A percentile compares a stretch with the other conserved stretches of the same genome.
Conservation (phyloP, 306 rosid species). For the Castanea sativa region DNA sequence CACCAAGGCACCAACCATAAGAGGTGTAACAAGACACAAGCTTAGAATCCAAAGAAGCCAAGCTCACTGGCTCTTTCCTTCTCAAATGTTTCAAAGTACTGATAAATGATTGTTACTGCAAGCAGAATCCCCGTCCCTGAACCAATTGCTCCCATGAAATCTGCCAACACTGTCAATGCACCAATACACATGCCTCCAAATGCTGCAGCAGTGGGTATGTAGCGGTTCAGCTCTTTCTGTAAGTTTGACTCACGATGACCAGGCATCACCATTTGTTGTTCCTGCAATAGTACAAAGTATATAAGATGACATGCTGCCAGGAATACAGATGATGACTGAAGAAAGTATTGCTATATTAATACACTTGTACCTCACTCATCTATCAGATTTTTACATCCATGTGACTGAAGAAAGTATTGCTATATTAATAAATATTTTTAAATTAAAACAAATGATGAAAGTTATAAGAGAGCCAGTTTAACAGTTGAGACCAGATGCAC, state of each 20-base stretch:
- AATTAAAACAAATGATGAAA: background rate
- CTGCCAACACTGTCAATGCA: constrained; percentile 88
- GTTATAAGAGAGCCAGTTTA: no score
- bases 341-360: no score
- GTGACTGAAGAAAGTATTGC: background rate
- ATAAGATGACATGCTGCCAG: background rate
- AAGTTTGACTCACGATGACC: constrained; percentile 89
- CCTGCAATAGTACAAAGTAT: constrained; percentile 41
- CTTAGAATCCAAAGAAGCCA: constrained; percentile 84
- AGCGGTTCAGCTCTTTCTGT: constrained; percentile 82
- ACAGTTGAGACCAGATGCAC: background rate
- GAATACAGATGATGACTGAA: background rate
- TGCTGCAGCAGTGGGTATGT: constrained; percentile 93
- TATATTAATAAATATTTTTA: background rate
- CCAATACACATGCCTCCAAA: constrained; percentile 93
- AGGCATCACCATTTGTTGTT: constrained; percentile 98
- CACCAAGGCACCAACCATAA: constrained; percentile 16
- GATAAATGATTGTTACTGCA: constrained; percentile 90
- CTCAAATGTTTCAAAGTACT: constrained; percentile 87
- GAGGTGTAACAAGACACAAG: background rate
- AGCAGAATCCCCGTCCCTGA: constrained; percentile 88
- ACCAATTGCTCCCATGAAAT: constrained; percentile 96
- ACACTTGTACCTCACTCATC: background rate
- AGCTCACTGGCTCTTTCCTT: constrained; percentile 91
- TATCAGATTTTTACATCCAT: background rate